phyloP scores from a whole-genome alignment of 345 rosid genomes.

The Bretschneidera sinensis region DNA sequence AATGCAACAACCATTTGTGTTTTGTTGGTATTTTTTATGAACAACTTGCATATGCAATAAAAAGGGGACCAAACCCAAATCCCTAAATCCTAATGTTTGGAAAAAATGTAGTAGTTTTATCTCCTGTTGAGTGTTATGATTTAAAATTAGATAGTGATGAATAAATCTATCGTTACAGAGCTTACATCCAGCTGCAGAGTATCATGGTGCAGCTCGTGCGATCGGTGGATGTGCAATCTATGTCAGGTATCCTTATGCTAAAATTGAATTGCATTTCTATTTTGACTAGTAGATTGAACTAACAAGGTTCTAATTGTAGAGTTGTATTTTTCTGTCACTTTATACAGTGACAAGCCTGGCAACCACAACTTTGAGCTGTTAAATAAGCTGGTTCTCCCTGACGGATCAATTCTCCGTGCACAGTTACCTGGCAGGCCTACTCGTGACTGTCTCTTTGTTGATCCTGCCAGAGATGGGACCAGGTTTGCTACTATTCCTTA shows the following conservation, averaged over 20 bases:
- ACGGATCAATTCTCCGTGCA: slow-evolving; percentile 88
- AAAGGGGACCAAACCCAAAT: too few species aligned
- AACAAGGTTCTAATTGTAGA: slow-evolving; percentile 7
- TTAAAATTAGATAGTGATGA: background rate
- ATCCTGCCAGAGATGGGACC: slow-evolving; percentile 85
- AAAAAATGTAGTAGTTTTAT: background rate
- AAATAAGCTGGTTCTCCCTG: slow-evolving; percentile 87
- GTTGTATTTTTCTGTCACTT: background rate
- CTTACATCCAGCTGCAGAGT: slow-evolving; percentile 90
- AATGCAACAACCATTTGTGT: background rate
- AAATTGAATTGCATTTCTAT: slow-evolving; percentile 3
- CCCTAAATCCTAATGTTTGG: too few species aligned
- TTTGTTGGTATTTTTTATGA: too few species aligned
- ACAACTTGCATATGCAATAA: too few species aligned
- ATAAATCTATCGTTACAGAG: slow-evolving; percentile 46
- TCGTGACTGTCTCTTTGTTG: slow-evolving; percentile 75
- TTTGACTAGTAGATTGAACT: background rate
- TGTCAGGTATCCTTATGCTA: slow-evolving; percentile 57
- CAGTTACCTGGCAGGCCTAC: slow-evolving; percentile 92
- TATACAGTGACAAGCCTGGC: slow-evolving; percentile 86
- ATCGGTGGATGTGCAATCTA: slow-evolving; percentile 95
- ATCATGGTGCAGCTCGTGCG: slow-evolving; percentile 95
- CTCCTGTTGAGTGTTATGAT: background rate
- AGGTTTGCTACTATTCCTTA: slow-evolving; percentile 34
- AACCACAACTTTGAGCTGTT: slow-evolving; percentile 81